These are phyloP conservation scores for Phoenix dactylifera DNA, from an alignment of 176 grass and related monocot genomes.

Conservation along the genomic window DNA sequence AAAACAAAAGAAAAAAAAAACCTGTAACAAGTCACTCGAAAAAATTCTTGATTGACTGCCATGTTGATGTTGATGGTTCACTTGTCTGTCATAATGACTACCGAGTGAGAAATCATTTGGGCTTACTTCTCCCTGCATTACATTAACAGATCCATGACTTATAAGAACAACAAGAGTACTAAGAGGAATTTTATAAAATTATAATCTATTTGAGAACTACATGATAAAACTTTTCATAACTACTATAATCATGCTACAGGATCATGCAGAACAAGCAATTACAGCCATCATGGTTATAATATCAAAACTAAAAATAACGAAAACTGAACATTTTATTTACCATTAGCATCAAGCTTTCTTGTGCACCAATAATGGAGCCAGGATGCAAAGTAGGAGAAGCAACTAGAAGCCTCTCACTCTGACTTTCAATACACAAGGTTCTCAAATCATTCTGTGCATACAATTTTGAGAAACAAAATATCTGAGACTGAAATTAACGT, in stretches of 20 bases:
- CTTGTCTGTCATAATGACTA: conserved; percentile 58
- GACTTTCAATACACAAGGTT: conserved; percentile 40
- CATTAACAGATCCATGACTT: too few species aligned
- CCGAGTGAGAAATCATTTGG: conserved; percentile 75
- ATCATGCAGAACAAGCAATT: too few species aligned
- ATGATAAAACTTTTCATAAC: too few species aligned
- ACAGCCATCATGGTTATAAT: too few species aligned
- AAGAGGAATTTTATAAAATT: too few species aligned
- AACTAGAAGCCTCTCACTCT: conserved; percentile 41
- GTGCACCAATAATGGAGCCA: conserved; percentile 41
- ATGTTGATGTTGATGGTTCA: conserved; percentile 68
- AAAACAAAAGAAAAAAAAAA: conserved; percentile 16
- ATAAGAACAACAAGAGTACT: too few species aligned
- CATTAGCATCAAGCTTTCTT: conserved; percentile 60
- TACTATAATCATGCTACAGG: too few species aligned
- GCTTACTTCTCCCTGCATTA: conserved; percentile 58
- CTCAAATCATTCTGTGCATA: conserved; percentile 52
- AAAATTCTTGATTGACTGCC: conserved; percentile 54
- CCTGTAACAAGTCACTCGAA: conserved; percentile 63
- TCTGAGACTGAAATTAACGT: conserved; percentile 2
- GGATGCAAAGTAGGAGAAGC: conserved; percentile 36
- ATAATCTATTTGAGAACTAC: too few species aligned
- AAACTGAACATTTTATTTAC: conserved; percentile 12
- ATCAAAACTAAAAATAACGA: too few species aligned
- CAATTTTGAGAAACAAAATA: conserved; percentile 17